Base-by-base conservation (phyloP, 1,139 yeast species). In the Yamadazyma oceani region DNA sequence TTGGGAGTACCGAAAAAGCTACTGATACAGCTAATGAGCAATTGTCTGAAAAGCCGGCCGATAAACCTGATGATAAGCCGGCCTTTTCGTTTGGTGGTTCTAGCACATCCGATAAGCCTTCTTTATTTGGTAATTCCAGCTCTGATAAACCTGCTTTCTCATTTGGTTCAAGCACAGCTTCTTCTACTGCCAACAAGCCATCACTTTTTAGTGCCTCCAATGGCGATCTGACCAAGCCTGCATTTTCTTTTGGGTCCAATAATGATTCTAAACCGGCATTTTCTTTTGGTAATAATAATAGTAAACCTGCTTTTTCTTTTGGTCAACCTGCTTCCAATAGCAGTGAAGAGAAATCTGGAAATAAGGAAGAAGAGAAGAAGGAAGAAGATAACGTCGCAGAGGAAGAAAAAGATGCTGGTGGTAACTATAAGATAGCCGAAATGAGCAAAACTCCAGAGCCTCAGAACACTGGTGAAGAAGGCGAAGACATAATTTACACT, bases 381-480 rank as follows among this genome's bases (percentile, higher is more conserved):
- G 41, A 25, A 23, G 10, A 23, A 13, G 14, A 8, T 13, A 15
- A 17, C 16, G 35, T 25, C 12, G 25, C n/a, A 25, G 16, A 26
- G 15, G 26, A 17, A 12, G 27, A 22, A 31, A 19, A 31, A 9
- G 27, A 15, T 31, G 27, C 22, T 4, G 27, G 27, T 10, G 27
- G 27, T 10, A 19, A 40, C 8, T 27, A 27, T n/a, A 27, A 27
- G 13, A 27, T 27, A 15, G 76, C 72, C 4, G 63, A 69, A 35
- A 58, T 79, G 36, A 61, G 68, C 0, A 69, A 76, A 17, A 69
- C 72, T 41, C 64, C 75, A 11, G 76, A 77, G 13, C 45, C 50
- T 14, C 23, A 29, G 11, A 44, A 44, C 21, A 85, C 94, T 4
- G 97, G 97, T 15, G 97, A 92, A 63, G 97, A 90, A 62, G 73